Percentiles rank a stretch among this genome's conserved stretches.
Conservation (phyloP, 2,329 filamentous ascomycete species). For the Didymella sp. region DNA sequence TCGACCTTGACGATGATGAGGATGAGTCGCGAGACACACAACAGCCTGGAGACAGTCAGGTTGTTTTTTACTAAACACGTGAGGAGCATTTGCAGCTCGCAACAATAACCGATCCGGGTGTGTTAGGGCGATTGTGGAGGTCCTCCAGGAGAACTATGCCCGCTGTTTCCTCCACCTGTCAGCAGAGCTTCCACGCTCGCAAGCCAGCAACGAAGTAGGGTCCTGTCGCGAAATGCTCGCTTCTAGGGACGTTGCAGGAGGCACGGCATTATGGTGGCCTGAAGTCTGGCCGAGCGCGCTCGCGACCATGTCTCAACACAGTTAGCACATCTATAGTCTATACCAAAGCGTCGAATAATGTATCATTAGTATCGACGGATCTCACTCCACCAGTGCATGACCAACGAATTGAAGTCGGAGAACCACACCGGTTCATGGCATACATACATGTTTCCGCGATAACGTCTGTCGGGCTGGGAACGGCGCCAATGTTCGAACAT, state of each 20-base stretch:
- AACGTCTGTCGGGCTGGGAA: background rate
- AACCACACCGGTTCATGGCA: background rate
- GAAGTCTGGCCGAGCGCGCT: constrained; percentile 8
- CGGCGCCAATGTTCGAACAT: constrained; percentile 5
- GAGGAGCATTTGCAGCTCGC: background rate
- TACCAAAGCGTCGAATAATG: constrained; percentile 7
- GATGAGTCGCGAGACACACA: background rate
- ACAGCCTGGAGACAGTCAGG: background rate
- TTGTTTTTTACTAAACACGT: too few relatives aligned
- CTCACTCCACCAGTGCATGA: constrained; percentile 19
- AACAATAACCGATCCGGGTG: background rate
- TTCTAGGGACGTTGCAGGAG: background rate
- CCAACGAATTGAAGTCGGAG: constrained; percentile 12
- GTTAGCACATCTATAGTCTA: constrained; percentile 10
- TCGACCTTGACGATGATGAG: background rate
- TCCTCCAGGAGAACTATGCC: background rate
- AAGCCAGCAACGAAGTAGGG: constrained; percentile 10
- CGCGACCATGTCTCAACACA: constrained; percentile 11
- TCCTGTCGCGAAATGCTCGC: constrained; percentile 6
- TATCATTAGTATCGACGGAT: constrained; percentile 10
- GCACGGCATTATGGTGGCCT: constrained; percentile 1
- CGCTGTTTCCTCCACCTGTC: background rate
- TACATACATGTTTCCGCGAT: background rate
- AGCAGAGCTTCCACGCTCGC: background rate
- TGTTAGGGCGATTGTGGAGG: background rate